Conservation (phyloP, 805 yeast species). For the Candida morakotiae region DNA sequence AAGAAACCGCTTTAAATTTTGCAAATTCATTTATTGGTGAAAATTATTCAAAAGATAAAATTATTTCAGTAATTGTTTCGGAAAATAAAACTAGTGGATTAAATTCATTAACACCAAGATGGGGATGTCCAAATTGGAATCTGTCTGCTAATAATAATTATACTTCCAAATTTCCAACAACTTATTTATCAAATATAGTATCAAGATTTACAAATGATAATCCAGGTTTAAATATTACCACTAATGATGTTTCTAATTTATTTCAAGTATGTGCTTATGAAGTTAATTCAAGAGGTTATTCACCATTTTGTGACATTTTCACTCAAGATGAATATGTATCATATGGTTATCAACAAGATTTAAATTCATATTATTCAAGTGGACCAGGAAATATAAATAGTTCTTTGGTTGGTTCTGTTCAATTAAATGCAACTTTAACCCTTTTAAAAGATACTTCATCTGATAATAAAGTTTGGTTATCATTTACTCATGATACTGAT, state of each 20-base stretch:
- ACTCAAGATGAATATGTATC: constrained; percentile 64
- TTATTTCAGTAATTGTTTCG: constrained; percentile 37
- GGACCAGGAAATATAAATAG: constrained; percentile 63
- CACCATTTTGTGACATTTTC: constrained; percentile 65
- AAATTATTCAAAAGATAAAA: constrained; percentile 31
- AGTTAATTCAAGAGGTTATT: constrained; percentile 62
- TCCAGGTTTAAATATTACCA: constrained; percentile 48
- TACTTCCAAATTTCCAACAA: constrained; percentile 11
- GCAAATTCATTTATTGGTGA: constrained; percentile 56
- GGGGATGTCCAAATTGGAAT: constrained; percentile 39
- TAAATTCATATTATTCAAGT: constrained; percentile 54
- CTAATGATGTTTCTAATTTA: constrained; percentile 48
- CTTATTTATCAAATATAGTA: constrained; percentile 53
- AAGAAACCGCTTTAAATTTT: constrained; percentile 52
- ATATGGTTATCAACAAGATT: constrained; percentile 57
- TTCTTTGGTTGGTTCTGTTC: constrained; percentile 55
- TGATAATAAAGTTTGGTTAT: constrained; percentile 54
- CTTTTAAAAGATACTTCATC: constrained; percentile 42
- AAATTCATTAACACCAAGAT: constrained; percentile 54
- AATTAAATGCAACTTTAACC: constrained; percentile 43
- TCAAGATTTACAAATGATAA: constrained; percentile 52
- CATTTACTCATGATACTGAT: constrained; percentile 74
- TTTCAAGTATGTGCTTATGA: constrained; percentile 76
- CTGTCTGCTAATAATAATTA: constrained; percentile 3
- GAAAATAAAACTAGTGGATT: constrained; percentile 52